A percentile compares a stretch with the other conserved stretches of the same genome.
Evolutionary conservation across 768 basidiomycete genomes (phyloP).

Genomic region (Leccinum ochraceum): DNA sequence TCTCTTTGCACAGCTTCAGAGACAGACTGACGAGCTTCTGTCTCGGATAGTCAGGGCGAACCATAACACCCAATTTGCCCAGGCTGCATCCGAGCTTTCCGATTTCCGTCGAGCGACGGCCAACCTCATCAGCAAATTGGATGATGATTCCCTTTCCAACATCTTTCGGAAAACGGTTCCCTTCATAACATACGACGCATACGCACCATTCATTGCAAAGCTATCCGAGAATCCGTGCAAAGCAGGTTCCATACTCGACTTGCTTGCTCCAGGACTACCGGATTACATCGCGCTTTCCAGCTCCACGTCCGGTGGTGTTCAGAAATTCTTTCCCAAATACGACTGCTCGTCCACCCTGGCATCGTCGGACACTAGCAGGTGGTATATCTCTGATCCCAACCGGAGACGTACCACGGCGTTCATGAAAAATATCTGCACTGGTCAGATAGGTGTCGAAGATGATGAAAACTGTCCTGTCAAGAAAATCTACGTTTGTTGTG

Average conservation of each 20-base stretch:
- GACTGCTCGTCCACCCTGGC: neutral
- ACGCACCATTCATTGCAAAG: constrained; percentile 15
- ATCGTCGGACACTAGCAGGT: neutral
- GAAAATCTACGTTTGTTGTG: too few species aligned
- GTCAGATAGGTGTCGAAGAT: neutral
- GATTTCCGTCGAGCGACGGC: too few species aligned
- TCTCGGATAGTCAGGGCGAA: too few species aligned
- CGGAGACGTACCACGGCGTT: constrained; percentile 5
- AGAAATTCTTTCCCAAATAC: too few species aligned
- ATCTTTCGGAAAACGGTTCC: constrained; percentile 13
- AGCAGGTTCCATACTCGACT: too few species aligned
- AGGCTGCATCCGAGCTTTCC: too few species aligned
- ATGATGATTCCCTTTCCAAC: neutral
- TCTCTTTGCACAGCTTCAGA: too few species aligned
- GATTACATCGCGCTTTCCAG: constrained; percentile 19
- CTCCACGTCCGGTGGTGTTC: too few species aligned
- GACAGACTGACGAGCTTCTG: too few species aligned
- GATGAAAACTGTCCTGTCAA: too few species aligned
- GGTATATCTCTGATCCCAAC: neutral
- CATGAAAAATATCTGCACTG: neutral
- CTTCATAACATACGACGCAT: constrained; percentile 18
- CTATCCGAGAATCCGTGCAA: constrained; percentile 3
- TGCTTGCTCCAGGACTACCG: constrained; percentile 17
- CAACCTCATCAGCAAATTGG: too few species aligned
- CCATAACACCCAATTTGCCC: too few species aligned